Conservation (phyloP, 257 asterid species). For the Rubia yunnanensis region DNA sequence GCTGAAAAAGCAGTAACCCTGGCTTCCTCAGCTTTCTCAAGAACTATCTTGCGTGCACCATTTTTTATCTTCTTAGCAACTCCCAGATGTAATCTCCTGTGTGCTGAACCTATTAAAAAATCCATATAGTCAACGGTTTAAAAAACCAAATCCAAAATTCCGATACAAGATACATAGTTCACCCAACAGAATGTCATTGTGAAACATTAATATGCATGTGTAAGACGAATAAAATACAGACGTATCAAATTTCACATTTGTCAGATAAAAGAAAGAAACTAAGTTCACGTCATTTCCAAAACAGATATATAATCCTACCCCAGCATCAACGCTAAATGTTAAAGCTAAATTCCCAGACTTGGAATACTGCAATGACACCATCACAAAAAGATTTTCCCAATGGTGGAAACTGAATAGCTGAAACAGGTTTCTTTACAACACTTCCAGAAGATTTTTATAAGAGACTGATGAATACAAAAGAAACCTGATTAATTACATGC, state of each 20-base stretch:
- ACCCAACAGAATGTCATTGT: background rate
- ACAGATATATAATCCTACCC: background rate
- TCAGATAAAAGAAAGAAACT: background rate
- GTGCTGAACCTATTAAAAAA: constrained; percentile 45
- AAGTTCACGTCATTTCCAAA: background rate
- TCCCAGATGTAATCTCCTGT: constrained; percentile 67
- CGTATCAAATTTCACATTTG: background rate
- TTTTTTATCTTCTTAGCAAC: constrained; percentile 88
- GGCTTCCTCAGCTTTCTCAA: constrained; percentile 98
- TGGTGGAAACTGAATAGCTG: background rate
- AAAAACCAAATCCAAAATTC: constrained; percentile 3
- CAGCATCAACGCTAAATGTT: background rate
- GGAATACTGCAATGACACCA: background rate
- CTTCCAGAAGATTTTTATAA: background rate
- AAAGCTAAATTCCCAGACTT: background rate
- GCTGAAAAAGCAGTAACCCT: constrained; percentile 91
- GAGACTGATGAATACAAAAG: background rate
- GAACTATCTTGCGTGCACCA: constrained; percentile 88
- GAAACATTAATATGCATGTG: background rate
- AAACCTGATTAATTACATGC: background rate
- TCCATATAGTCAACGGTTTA: constrained; percentile 17
- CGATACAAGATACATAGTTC: background rate
- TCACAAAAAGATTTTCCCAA: background rate
- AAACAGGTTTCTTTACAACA: background rate
- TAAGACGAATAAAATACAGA: background rate